phyloP scores from a whole-genome alignment of 352 stramenopile genomes.

The Phytophthora cryptogea region DNA sequence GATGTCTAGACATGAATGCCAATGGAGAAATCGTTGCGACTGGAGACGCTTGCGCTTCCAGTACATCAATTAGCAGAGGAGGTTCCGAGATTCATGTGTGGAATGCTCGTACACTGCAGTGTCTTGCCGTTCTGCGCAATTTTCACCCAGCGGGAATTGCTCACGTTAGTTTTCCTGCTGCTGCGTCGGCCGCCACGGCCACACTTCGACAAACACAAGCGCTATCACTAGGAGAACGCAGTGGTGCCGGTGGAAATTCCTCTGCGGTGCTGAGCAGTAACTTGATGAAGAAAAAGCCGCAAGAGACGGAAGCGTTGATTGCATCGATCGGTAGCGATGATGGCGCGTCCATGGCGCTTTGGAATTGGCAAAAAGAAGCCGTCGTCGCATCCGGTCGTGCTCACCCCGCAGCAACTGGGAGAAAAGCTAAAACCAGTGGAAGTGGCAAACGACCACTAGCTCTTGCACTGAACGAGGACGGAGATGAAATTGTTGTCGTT shows the following conservation, averaged over 20 bases:
- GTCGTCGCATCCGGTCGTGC: constrained; percentile 65
- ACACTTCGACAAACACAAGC: constrained; percentile 41
- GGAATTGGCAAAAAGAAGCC: constrained; percentile 73
- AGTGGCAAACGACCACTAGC: constrained; percentile 46
- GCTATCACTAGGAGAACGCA: constrained; percentile 33
- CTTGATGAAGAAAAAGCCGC: constrained; percentile 57
- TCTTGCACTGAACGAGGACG: constrained; percentile 72
- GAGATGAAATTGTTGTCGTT: constrained; percentile 66
- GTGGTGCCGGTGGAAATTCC: constrained; percentile 29
- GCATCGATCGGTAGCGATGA: constrained; percentile 67
- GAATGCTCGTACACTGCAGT: constrained; percentile 65
- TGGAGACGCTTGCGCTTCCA: constrained; percentile 30
- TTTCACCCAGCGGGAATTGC: constrained; percentile 64
- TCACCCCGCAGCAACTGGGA: constrained; percentile 24
- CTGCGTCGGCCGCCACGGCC: constrained; percentile 48
- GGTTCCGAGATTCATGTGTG: constrained; percentile 74
- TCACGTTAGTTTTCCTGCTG: constrained; percentile 59
- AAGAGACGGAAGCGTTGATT: constrained; percentile 60
- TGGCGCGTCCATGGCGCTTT: constrained; percentile 75
- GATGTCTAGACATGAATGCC: constrained; percentile 64
- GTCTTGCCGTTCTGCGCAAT: constrained; percentile 65
- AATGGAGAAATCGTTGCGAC: constrained; percentile 71
- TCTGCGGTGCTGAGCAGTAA: constrained; percentile 43
- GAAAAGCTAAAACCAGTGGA: constrained; percentile 10
- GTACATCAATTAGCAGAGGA: neutral